These are phyloP conservation scores for Colletotrichum falcatum DNA, from an alignment of 2,329 filamentous ascomycete genomes.

Conservation along the genomic window DNA sequence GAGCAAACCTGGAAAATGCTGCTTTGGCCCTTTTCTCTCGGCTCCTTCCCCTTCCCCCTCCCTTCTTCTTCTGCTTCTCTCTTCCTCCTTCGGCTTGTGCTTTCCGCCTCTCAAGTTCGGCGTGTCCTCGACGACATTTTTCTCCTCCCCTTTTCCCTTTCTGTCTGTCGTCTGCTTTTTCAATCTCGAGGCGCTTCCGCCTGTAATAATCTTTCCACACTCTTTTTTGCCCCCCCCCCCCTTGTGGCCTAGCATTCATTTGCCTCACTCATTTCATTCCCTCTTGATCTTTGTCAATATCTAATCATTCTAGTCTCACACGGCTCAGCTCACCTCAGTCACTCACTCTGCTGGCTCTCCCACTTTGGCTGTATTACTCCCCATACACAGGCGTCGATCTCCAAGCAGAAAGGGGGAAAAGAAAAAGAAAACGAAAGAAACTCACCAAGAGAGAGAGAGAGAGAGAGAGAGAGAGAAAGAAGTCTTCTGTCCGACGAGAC, in stretches of 20 bases:
- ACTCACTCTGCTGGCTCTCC: constrained; percentile 17
- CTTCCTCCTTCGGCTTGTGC: constrained; percentile 22
- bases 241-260: constrained; percentile 16
- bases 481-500: not conserved
- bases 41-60: constrained; percentile 35
- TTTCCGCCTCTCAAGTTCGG: constrained; percentile 15
- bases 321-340: constrained; percentile 23
- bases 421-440: not conserved
- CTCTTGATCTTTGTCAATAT: constrained; percentile 5
- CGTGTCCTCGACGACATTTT: constrained; percentile 31
- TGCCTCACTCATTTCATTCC: constrained; percentile 25
- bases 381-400: not conserved
- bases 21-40: constrained; percentile 7
- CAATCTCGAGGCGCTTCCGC: constrained; percentile 2
- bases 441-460: too few relatives aligned
- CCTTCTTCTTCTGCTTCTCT: constrained; percentile 31
- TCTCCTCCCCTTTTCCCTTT: constrained; percentile 20
- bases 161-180: constrained; percentile 8
- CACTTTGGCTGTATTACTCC: not conserved
- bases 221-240: constrained; percentile 27
- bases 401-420: not conserved
- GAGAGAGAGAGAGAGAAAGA: too few relatives aligned
- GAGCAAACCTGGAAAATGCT: constrained; percentile 9
- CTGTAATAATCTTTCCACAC: constrained; percentile 13
- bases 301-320: constrained; percentile 22